Percentiles rank a stretch among this genome's conserved stretches.
phyloP scores from a whole-genome alignment of 768 basidiomycete genomes.

The Suillus clintonianus region DNA sequence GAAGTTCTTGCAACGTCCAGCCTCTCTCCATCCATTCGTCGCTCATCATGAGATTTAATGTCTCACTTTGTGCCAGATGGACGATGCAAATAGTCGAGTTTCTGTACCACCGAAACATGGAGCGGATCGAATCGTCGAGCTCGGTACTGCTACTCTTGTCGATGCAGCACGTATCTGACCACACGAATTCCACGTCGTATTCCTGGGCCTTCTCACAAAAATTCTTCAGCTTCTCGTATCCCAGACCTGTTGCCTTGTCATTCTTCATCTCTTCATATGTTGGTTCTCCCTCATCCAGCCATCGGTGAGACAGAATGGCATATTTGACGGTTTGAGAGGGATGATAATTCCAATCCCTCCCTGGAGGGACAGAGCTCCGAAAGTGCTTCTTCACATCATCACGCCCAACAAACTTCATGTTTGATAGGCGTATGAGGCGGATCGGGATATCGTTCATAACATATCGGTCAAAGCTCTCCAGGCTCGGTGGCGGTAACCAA shows the following conservation, averaged over 20 bases:
- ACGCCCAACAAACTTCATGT: background rate
- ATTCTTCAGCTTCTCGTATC: conserved; percentile 18
- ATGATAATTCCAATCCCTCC: background rate
- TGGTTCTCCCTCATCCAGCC: conserved; percentile 2
- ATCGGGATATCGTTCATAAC: background rate
- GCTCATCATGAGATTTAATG: conserved; percentile 11
- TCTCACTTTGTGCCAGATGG: conserved; percentile 20
- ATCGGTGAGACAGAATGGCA: conserved; percentile 5
- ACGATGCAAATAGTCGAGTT: conserved; percentile 30
- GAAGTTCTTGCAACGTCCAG: conserved; percentile 20
- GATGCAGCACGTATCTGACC: conserved; percentile 35
- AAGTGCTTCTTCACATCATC: background rate
- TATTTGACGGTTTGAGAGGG: background rate
- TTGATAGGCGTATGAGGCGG: background rate
- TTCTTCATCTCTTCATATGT: background rate
- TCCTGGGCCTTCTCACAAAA: conserved; percentile 23
- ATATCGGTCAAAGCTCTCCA: background rate
- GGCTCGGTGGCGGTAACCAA: background rate
- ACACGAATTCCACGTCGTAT: conserved; percentile 21
- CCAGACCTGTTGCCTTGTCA: background rate
- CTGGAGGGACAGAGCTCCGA: background rate
- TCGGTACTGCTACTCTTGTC: conserved; percentile 25
- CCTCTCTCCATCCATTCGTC: conserved; percentile 29
- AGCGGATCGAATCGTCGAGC: conserved; percentile 31
- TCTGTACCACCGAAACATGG: conserved; percentile 36